Percentiles rank a stretch among this genome's conserved stretches.
phyloP scores from a whole-genome alignment of 108 stramenopile species.

The Stephanodiscus minutulus region DNA sequence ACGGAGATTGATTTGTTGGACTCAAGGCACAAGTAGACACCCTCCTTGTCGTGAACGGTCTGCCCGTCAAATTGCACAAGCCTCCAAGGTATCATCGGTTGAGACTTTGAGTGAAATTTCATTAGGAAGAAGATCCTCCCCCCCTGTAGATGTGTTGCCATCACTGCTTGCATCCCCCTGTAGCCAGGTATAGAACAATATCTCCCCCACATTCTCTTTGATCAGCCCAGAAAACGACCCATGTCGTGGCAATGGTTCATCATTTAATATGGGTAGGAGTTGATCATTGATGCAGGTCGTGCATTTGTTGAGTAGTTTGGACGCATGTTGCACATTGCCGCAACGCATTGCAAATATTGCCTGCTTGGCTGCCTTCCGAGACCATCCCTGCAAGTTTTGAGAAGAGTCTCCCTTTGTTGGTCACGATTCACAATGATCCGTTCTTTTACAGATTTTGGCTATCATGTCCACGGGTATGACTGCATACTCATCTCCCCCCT shows the following conservation, averaged over 20 bases:
- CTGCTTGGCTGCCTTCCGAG: slow-evolving; percentile 91
- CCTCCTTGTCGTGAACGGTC: slow-evolving; percentile 78
- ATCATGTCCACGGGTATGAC: slow-evolving; percentile 50
- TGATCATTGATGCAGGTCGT: slow-evolving; percentile 64
- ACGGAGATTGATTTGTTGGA: slow-evolving; percentile 59
- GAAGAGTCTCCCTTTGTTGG: slow-evolving; percentile 82
- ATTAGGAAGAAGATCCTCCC: slow-evolving; percentile 47
- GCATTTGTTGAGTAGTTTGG: slow-evolving; percentile 61
- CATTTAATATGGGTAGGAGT: slow-evolving; percentile 73
- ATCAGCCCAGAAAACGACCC: slow-evolving; percentile 78
- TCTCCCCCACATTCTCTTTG: slow-evolving; percentile 94
- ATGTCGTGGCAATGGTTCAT: slow-evolving; percentile 76
- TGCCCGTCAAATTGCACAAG: slow-evolving; percentile 94
- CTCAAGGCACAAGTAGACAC: slow-evolving; percentile 65
- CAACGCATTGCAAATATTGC: slow-evolving; percentile 92
- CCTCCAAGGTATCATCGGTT: slow-evolving; percentile 93
- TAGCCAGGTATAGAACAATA: slow-evolving; percentile 89
- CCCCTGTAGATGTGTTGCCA: slow-evolving; percentile 34
- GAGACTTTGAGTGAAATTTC: slow-evolving; percentile 60
- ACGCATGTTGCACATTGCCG: slow-evolving; percentile 58
- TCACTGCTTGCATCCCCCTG: slow-evolving; percentile 33
- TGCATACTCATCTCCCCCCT: slow-evolving; percentile 6
- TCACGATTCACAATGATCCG: slow-evolving; percentile 71
- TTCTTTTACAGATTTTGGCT: slow-evolving; percentile 59
- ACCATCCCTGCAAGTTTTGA: slow-evolving; percentile 87